These are phyloP conservation scores for Chalciporus pseudorubinellus DNA, from an alignment of 768 basidiomycete genomes.

Conservation along the genomic window DNA sequence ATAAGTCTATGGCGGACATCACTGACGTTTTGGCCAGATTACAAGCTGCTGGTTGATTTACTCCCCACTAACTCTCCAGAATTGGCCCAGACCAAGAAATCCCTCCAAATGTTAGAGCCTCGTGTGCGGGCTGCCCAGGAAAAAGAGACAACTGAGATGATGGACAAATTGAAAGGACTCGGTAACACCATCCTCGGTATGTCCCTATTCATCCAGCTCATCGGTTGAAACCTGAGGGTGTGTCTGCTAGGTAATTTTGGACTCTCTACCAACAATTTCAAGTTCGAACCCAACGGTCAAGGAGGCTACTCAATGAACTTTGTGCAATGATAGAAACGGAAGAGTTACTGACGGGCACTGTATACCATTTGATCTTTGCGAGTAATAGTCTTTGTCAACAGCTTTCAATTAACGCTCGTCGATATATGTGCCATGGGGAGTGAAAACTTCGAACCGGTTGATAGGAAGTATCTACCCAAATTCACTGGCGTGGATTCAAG, in stretches of 20 bases:
- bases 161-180: conserved; percentile 87
- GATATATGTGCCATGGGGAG: conserved; percentile 19
- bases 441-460: conserved; percentile 27
- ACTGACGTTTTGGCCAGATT: conserved; percentile 52
- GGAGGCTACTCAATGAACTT: conserved; percentile 98
- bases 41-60: conserved; percentile 64
- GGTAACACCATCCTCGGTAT: conserved; percentile 87
- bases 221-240: background rate
- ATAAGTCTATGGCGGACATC: background rate
- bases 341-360: background rate
- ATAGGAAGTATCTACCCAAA: conserved; percentile 30
- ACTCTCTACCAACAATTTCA: conserved; percentile 93
- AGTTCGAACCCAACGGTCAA: conserved; percentile 89
- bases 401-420: conserved; percentile 7
- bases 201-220: conserved; percentile 13
- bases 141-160: conserved; percentile 86
- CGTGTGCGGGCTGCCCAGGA: conserved; percentile 77
- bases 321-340: conserved; percentile 38
- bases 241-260: conserved; percentile 77
- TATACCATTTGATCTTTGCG: background rate
- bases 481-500: conserved; percentile 1
- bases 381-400: background rate
- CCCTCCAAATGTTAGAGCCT: conserved; percentile 57
- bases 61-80: conserved; percentile 57
- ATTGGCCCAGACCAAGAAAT: conserved; percentile 42